A percentile compares a stretch with the other conserved stretches of the same genome.
These are phyloP conservation scores for Calocybe gangraenosa DNA, from an alignment of 768 basidiomycete species.

Conservation along the genomic window DNA sequence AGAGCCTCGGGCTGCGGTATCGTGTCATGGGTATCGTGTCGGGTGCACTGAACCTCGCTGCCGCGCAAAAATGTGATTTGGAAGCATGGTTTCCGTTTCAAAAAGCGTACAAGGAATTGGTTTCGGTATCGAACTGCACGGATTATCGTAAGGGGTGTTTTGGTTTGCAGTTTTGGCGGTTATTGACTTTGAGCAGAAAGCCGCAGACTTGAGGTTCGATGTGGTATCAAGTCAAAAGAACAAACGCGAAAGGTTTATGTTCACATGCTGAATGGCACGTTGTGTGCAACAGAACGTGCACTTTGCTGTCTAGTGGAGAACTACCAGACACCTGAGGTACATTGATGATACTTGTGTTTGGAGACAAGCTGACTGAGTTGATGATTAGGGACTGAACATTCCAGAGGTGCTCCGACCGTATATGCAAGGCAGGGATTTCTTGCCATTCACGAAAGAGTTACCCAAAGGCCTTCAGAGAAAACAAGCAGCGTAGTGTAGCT, in stretches of 20 bases:
- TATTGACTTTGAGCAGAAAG: slow-evolving; percentile 55
- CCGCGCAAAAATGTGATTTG: slow-evolving; percentile 94
- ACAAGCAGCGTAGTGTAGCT: slow-evolving; percentile 31
- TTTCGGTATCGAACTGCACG: slow-evolving; percentile 97
- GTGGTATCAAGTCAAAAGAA: slow-evolving; percentile 87
- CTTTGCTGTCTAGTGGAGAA: slow-evolving; percentile 98
- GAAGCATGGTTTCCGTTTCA: slow-evolving; percentile 99
- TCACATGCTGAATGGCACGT: slow-evolving; percentile 98
- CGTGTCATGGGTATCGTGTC: slow-evolving; percentile 93
- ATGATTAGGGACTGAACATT: slow-evolving; percentile 79
- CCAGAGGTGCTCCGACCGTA: slow-evolving; percentile 90
- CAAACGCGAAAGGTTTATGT: slow-evolving; percentile 92
- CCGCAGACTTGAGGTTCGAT: slow-evolving; percentile 87
- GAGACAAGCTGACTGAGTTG: background rate
- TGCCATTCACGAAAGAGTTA: slow-evolving; percentile 79
- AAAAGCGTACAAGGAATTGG: slow-evolving; percentile 92
- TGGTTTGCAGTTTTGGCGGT: background rate
- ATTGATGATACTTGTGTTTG: slow-evolving; percentile 21
- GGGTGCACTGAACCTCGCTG: slow-evolving; percentile 94
- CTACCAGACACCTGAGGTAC: slow-evolving; percentile 91
- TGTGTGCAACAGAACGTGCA: slow-evolving; percentile 95
- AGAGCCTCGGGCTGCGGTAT: slow-evolving; percentile 90
- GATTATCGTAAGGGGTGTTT: slow-evolving; percentile 89
- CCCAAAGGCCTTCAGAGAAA: slow-evolving; percentile 80
- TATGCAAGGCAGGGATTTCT: slow-evolving; percentile 92